Evolutionary conservation across 2,329 filamentous ascomycete species (phyloP).

Genomic region (Xylariaceae sp.): DNA sequence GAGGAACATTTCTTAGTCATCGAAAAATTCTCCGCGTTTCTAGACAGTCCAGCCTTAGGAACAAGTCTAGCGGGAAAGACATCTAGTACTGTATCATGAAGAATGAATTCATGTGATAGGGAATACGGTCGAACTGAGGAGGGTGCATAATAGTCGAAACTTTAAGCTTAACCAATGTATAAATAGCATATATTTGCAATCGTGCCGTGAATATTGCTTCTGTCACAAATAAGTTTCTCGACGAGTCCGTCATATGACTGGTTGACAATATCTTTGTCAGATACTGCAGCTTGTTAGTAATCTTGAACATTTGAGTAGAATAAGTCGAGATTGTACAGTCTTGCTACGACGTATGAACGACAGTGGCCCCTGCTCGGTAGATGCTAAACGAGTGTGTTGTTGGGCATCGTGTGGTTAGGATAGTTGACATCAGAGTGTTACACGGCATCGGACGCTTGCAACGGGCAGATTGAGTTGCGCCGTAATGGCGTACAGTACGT

Average conservation of each 20-base stretch:
- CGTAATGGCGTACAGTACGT: slow-evolving; percentile 23
- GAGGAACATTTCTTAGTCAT: slow-evolving; percentile 13
- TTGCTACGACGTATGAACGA: neutral
- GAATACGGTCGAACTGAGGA: too few species aligned
- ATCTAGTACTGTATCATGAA: too few species aligned
- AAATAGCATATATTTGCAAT: too few species aligned
- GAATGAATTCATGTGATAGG: too few species aligned
- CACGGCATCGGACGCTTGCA: slow-evolving; percentile 35
- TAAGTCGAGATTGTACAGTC: neutral
- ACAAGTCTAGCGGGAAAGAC: too few species aligned
- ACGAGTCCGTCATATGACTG: too few species aligned
- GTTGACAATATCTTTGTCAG: neutral
- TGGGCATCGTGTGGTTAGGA: slow-evolving; percentile 22
- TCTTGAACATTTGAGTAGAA: neutral
- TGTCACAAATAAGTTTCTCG: too few species aligned
- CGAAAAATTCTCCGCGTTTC: slow-evolving; percentile 28
- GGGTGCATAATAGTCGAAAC: too few species aligned
- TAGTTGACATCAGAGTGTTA: slow-evolving; percentile 40
- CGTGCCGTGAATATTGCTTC: too few species aligned
- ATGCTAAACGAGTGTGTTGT: slow-evolving; percentile 18
- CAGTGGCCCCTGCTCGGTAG: slow-evolving; percentile 7
- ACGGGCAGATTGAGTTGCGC: slow-evolving; percentile 28
- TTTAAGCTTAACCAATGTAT: too few species aligned
- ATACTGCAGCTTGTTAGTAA: neutral
- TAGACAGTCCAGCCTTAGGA: slow-evolving; percentile 4